Percentiles rank a stretch among this genome's conserved stretches.
Conservation (phyloP, 83 land plant genomes). For the Isoetes engelmannii region DNA sequence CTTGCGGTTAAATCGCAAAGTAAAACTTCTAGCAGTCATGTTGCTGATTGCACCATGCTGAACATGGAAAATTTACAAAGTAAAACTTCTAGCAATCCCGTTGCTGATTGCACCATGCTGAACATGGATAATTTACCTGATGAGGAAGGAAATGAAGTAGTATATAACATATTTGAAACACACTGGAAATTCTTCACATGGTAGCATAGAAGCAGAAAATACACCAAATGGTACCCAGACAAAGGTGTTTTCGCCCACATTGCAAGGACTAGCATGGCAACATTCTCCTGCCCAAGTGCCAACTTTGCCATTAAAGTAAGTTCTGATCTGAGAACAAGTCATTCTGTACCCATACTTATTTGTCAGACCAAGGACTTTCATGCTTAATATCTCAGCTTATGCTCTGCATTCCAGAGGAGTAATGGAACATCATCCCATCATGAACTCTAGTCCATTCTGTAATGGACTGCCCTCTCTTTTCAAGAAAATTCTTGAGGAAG, state of each 20-base stretch:
- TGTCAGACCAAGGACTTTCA: too few relatives aligned
- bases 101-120: constrained; percentile 43
- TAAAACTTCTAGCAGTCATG: too few relatives aligned
- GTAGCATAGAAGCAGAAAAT: too few relatives aligned
- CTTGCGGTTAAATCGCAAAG: too few relatives aligned
- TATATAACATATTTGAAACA: constrained; percentile 1
- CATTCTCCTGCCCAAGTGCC: constrained; percentile 35
- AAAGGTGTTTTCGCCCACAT: too few relatives aligned
- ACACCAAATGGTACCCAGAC: too few relatives aligned
- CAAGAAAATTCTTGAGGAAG: constrained; percentile 55
- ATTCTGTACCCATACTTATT: constrained; percentile 66
- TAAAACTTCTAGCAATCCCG: constrained; percentile 49
- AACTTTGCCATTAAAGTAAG: constrained; percentile 54
- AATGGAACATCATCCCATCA: constrained; percentile 68
- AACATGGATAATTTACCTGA: constrained; percentile 29
- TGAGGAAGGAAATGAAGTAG: too few relatives aligned
- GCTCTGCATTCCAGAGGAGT: constrained; percentile 91
- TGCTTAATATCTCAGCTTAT: too few relatives aligned
- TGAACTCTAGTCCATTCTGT: constrained; percentile 55
- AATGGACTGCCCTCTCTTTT: constrained; percentile 39
- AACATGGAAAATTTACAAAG: too few relatives aligned
- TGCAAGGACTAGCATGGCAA: too few relatives aligned
- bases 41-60: too few relatives aligned
- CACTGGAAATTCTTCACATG: too few relatives aligned
- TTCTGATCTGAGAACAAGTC: constrained; percentile 69